phyloP scores from a whole-genome alignment of 805 yeast species.

The Candida gorgasii region DNA sequence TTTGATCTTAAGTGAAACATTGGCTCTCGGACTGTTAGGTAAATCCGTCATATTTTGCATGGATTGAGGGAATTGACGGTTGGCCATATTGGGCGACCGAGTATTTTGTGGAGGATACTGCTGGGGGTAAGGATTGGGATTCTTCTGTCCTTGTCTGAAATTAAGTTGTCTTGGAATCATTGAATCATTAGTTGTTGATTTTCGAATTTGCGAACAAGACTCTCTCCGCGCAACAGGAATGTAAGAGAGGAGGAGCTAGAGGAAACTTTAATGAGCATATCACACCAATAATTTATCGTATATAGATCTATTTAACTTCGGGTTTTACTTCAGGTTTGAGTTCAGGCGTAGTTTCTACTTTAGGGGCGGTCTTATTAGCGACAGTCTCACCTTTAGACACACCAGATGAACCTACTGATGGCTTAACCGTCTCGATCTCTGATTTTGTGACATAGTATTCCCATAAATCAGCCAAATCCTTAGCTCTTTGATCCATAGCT shows the following conservation, averaged over 20 bases:
- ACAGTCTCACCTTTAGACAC: neutral
- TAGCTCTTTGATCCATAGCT: constrained; percentile 43
- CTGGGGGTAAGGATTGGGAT: constrained; percentile 4
- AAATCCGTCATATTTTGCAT: neutral
- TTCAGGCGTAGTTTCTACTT: too few relatives aligned
- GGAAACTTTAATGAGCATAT: too few relatives aligned
- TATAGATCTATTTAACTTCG: too few relatives aligned
- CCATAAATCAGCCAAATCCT: constrained; percentile 37
- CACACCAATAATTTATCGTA: too few relatives aligned
- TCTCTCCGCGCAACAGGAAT: too few relatives aligned
- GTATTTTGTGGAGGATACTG: constrained; percentile 4
- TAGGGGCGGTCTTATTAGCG: neutral
- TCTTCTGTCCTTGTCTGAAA: neutral
- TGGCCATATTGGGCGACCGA: constrained; percentile 10
- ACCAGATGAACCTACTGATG: constrained; percentile 1
- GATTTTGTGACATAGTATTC: constrained; percentile 20
- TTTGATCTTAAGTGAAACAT: constrained; percentile 8
- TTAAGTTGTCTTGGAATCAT: constrained; percentile 5
- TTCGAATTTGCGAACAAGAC: too few relatives aligned
- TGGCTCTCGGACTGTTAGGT: constrained; percentile 3
- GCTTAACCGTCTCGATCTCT: constrained; percentile 4
- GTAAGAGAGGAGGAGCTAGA: too few relatives aligned
- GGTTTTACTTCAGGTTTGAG: too few relatives aligned
- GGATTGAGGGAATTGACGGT: constrained; percentile 11
- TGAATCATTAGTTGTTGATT: neutral